Evolutionary conservation across 2,329 filamentous ascomycete species (phyloP).

Genomic region (Thermothelomyces thermophilus): DNA sequence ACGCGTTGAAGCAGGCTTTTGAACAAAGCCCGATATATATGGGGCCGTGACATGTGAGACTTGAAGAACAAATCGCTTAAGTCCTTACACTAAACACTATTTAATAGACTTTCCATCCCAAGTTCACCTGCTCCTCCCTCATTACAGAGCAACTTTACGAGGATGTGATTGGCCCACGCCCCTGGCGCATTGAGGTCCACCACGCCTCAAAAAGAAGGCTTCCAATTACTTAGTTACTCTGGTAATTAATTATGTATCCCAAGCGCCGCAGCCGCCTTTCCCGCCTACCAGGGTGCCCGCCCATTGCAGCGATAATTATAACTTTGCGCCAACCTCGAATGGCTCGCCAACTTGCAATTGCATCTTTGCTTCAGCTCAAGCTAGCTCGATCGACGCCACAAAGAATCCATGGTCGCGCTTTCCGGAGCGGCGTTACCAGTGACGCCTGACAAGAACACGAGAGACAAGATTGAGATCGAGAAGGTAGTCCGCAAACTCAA

Average conservation of each 20-base stretch:
- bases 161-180: background rate
- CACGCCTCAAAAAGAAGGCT: background rate
- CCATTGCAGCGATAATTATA: background rate
- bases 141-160: background rate
- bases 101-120: background rate
- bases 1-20: too few species aligned
- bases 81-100: too few species aligned
- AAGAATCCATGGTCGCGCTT: background rate
- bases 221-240: background rate
- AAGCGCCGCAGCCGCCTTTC: conserved; percentile 1
- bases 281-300: background rate
- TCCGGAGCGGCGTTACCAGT: conserved; percentile 4
- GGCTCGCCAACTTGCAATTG: background rate
- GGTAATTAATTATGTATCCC: background rate
- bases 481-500: conserved; percentile 25
- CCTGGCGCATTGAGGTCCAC: background rate
- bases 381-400: too few species aligned
- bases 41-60: too few species aligned
- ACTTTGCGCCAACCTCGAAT: background rate
- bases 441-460: conserved; percentile 16
- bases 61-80: too few species aligned
- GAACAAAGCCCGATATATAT: too few species aligned
- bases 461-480: conserved; percentile 12
- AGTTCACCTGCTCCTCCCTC: background rate
- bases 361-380: background rate